Evolutionary conservation across 495 filamentous ascomycete genomes (phyloP), one percentile per base, ranked within the genome.

Genomic region (Penicillium herquei): DNA sequence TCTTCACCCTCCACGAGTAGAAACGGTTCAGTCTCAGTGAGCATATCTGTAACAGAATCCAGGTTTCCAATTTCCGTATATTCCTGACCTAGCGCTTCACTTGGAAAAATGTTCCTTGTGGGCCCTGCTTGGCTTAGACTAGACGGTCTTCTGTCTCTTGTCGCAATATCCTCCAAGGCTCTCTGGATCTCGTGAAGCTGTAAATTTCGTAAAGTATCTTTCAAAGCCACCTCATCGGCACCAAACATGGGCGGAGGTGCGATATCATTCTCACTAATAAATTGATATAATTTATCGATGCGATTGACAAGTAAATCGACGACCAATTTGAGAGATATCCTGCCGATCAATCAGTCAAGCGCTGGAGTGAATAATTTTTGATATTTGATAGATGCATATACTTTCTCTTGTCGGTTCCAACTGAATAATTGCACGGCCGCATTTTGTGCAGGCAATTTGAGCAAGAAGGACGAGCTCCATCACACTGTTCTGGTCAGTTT

Each of bases 381-480:
- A n/a, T n/a, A n/a, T n/a, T 26, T 4, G 21, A 26, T 26, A 26
- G 21, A 26, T 26, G 21, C 21, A 26, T 40, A 13, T 17, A 56
- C 54, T 56, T 56, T 39, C 54, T 14, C 33, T 51, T 56, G 30
- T 56, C 54, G 1, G 41, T 37, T 2, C 34, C 48, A 32, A 14
- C 14, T 13, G 33, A 17, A 18, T 56, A 56, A 9, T 45, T 37
- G 18, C 54, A 56, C 9, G 41, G 46, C 35, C 47, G 45, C 54
- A 51, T 56, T 44, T 56, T 56, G n/a, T 56, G 49, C 12, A 40
- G 37, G 11, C 54, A 56, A 30, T 40, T 56, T 39, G 47, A 51
- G 33, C 54, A 56, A 26, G 47, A 45, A 8, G 54, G 48, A 17
- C 47, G 54, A 17, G 8, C 18, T 12, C 54, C 54, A 51, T 56